These are phyloP conservation scores for Kodamaea leandrae DNA, from an alignment of 805 yeast genomes.

Conservation along the genomic window DNA sequence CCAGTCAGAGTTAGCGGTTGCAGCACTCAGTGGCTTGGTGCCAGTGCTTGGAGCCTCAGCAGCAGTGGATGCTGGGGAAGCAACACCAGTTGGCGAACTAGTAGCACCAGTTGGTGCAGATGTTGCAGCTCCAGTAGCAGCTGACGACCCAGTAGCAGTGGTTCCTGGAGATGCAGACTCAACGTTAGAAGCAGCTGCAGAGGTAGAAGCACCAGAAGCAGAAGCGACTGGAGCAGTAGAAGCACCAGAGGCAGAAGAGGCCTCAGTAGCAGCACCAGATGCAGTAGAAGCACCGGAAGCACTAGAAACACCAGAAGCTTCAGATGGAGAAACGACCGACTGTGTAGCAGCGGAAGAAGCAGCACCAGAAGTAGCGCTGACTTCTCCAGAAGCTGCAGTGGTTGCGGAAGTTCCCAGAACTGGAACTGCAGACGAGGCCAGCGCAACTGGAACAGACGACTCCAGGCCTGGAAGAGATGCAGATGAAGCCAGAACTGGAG, in stretches of 20 bases:
- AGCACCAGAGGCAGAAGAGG: conserved; percentile 3
- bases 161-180: too few relatives aligned
- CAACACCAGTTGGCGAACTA: conserved; percentile 5
- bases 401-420: background rate
- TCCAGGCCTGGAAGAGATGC: background rate
- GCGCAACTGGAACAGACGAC: conserved; percentile 1
- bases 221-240: conserved; percentile 1
- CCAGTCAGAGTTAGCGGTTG: conserved; percentile 23
- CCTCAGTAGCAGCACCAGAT: background rate
- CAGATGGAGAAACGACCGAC: conserved; percentile 1
- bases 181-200: conserved; percentile 7
- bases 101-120: background rate
- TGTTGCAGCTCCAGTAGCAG: background rate
- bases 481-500: background rate
- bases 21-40: conserved; percentile 8
- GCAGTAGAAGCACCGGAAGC: conserved; percentile 5
- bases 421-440: background rate
- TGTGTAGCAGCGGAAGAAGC: conserved; percentile 7
- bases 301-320: conserved; percentile 1
- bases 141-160: too few relatives aligned
- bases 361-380: conserved; percentile 1
- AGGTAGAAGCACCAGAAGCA: background rate
- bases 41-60: conserved; percentile 10
- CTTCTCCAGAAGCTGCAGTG: background rate
- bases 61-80: conserved; percentile 8